phyloP scores from a whole-genome alignment of 495 filamentous ascomycete species.

The Aspergillus leporis region DNA sequence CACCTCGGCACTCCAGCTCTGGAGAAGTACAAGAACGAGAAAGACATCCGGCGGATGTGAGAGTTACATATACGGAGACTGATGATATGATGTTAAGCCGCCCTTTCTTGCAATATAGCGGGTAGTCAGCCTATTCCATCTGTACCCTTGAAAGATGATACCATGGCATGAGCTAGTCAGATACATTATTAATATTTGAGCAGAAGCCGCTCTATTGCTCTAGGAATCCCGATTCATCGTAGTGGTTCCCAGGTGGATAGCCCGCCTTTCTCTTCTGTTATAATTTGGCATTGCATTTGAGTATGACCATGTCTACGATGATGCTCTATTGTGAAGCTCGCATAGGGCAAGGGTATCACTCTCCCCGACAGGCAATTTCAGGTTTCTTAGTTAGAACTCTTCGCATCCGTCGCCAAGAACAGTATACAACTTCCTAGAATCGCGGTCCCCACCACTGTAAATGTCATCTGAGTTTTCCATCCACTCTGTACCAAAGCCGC shows the following conservation, averaged over 20 bases:
- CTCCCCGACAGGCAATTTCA: not conserved
- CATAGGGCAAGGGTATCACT: not conserved
- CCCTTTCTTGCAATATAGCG: not conserved
- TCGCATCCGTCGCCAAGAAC: slow-evolving; percentile 58
- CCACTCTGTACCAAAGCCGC: slow-evolving; percentile 88
- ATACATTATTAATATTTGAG: slow-evolving; percentile 1
- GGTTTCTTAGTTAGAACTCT: slow-evolving; percentile 1
- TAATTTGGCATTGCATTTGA: not conserved
- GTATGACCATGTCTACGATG: not conserved
- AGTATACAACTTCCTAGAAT: slow-evolving; percentile 81
- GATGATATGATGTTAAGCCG: slow-evolving; percentile 1
- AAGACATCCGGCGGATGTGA: slow-evolving; percentile 85
- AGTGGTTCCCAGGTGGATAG: not conserved
- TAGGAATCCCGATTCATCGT: not conserved
- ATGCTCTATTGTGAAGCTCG: not conserved
- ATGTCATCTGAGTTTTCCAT: slow-evolving; percentile 84
- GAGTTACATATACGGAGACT: not conserved
- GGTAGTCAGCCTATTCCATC: not conserved
- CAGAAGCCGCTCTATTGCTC: not conserved
- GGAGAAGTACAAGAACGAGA: slow-evolving; percentile 84
- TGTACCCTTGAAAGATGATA: slow-evolving; percentile 3
- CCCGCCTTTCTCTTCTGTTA: not conserved
- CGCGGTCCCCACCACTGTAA: slow-evolving; percentile 71
- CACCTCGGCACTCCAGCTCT: slow-evolving; percentile 73
- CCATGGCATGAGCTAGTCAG: not conserved